Conservation (phyloP, 1,139 yeast genomes). For the Saccharomyces hybrid region DNA sequence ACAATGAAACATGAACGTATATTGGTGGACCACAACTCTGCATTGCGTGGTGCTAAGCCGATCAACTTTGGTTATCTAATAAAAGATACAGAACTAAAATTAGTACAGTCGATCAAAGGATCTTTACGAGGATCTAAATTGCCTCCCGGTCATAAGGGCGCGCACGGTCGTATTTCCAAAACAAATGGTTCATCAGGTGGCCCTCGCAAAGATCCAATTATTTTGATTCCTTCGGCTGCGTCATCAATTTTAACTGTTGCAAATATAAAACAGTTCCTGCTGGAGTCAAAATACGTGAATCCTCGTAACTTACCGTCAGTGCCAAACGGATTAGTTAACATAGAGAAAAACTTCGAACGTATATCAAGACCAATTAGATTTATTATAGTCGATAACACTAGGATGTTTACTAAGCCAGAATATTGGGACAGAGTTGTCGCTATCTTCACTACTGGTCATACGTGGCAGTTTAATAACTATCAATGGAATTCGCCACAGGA, state of each 20-base stretch:
- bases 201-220: conserved; percentile 70
- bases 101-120: conserved; percentile 48
- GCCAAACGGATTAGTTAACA: conserved; percentile 23
- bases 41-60: conserved; percentile 68
- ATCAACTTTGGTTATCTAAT: conserved; percentile 68
- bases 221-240: conserved; percentile 88
- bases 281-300: conserved; percentile 62
- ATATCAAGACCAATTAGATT: conserved; percentile 28
- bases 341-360: conserved; percentile 29
- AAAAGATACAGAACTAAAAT: conserved; percentile 58
- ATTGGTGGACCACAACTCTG: conserved; percentile 69
- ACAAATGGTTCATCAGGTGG: conserved; percentile 8
- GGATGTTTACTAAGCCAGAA: conserved; percentile 84
- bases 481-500: conserved; percentile 74
- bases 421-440: conserved; percentile 97
- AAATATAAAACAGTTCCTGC: conserved; percentile 76
- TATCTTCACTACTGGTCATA: conserved; percentile 91
- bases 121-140: conserved; percentile 17
- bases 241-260: conserved; percentile 76
- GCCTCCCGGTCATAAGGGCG: conserved; percentile 26
- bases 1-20: conserved; percentile 56
- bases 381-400: conserved; percentile 75
- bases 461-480: conserved; percentile 91
- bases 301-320: conserved; percentile 36
- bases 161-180: conserved; percentile 18